phyloP scores from a whole-genome alignment of 305 asterid species.

The Nicotiana rustica region DNA sequence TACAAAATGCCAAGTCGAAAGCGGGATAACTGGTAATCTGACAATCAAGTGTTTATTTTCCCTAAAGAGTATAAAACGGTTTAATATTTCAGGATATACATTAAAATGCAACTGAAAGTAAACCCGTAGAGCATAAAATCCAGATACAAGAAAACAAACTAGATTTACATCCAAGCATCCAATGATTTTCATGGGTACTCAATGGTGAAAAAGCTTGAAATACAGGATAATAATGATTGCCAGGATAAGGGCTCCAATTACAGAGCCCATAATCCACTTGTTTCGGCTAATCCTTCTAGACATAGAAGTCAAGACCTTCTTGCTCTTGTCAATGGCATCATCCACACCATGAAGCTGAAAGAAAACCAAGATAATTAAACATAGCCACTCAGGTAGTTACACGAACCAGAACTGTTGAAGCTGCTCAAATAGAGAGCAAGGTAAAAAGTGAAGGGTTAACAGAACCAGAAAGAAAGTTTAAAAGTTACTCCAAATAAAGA shows the following conservation, averaged over 20 bases:
- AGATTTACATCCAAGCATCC: conserved; percentile 41
- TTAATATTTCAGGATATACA: conserved; percentile 31
- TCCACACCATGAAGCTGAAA: conserved; percentile 92
- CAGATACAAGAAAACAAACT: conserved; percentile 8
- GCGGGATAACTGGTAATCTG: not conserved
- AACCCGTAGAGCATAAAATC: conserved; percentile 17
- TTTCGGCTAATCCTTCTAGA: conserved; percentile 83
- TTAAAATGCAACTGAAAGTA: conserved; percentile 28
- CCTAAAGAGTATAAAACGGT: not conserved
- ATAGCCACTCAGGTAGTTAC: not conserved
- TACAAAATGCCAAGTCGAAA: not conserved
- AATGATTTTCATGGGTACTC: conserved; percentile 38
- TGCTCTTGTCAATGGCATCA: conserved; percentile 84
- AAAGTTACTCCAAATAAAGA: not conserved
- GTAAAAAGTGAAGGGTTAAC: not conserved
- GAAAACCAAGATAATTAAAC: not conserved
- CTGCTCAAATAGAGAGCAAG: not conserved
- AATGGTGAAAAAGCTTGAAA: conserved; percentile 66
- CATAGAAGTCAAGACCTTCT: conserved; percentile 83
- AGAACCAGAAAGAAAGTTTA: not conserved
- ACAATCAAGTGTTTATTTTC: not conserved
- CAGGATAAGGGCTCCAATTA: conserved; percentile 72
- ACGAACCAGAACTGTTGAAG: not conserved
- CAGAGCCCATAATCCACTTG: conserved; percentile 82
- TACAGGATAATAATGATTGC: conserved; percentile 76